A percentile compares a stretch with the other conserved stretches of the same genome.
These are phyloP conservation scores for Magnolia officinalis DNA, from an alignment of 164 flowering plant genomes.

Conservation along the genomic window DNA sequence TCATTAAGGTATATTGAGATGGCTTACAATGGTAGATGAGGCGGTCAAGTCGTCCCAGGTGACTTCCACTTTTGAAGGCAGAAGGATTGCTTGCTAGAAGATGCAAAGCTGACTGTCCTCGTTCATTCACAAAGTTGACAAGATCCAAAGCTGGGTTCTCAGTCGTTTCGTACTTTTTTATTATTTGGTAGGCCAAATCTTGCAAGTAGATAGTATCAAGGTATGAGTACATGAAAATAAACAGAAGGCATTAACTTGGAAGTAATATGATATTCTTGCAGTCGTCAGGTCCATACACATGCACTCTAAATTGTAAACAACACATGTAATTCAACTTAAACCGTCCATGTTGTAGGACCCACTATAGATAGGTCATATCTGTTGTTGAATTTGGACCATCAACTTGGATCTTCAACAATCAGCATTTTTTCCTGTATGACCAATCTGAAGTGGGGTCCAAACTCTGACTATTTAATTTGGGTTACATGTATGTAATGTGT, in stretches of 20 bases:
- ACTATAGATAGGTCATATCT: no score
- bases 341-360: no score
- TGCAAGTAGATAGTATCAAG: background rate
- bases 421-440: no score
- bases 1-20: background rate
- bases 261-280: no score
- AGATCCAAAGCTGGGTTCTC: slow-evolving; percentile 4
- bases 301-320: no score
- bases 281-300: no score
- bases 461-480: no score
- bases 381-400: no score
- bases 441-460: background rate
- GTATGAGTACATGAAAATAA: no score
- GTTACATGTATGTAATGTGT: background rate
- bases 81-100: slow-evolving; percentile 31
- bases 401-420: no score
- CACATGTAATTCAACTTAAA: no score
- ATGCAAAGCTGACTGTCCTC: slow-evolving; percentile 38
- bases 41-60: background rate
- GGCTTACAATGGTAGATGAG: slow-evolving; percentile 1
- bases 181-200: background rate
- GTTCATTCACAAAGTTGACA: slow-evolving; percentile 15
- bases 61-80: slow-evolving; percentile 28
- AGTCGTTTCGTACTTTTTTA: background rate
- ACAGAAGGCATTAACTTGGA: no score